Conservation (phyloP, 768 basidiomycete genomes). For the Daedaleopsis sinensis region DNA sequence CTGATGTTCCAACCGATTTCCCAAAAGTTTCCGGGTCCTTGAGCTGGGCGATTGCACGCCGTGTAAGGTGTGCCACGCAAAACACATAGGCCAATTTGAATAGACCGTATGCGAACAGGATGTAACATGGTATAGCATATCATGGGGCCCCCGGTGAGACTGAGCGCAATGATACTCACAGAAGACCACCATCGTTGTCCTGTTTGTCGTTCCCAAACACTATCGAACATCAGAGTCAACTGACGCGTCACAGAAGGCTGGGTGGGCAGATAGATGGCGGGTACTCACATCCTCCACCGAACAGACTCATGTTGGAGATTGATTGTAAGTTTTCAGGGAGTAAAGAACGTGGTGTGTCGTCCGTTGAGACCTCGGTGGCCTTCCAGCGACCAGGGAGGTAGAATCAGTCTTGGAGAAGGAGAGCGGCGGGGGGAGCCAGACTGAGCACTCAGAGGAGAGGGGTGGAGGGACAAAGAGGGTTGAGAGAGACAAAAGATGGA, state of each 20-base stretch:
- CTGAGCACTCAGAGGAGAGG: conserved; percentile 1
- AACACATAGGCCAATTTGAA: too few species aligned
- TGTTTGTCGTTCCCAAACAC: neutral
- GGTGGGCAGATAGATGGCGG: neutral
- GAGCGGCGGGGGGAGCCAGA: conserved; percentile 6
- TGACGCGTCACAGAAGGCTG: neutral
- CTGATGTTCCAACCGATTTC: too few species aligned
- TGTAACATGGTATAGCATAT: too few species aligned
- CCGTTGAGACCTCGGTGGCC: conserved; percentile 17
- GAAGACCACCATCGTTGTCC: neutral
- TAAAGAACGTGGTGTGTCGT: conserved; percentile 18
- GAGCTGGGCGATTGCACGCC: too few species aligned
- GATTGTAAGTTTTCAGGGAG: neutral
- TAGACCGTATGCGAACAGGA: too few species aligned
- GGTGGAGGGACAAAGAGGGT: conserved; percentile 8
- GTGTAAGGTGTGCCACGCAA: too few species aligned
- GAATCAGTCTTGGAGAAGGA: conserved; percentile 9
- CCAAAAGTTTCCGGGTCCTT: too few species aligned
- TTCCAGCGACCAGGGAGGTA: conserved; percentile 24
- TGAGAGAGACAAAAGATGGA: conserved; percentile 1
- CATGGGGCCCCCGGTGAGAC: too few species aligned
- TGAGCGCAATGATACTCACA: neutral
- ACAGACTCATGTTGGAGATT: neutral
- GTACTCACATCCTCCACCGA: neutral
- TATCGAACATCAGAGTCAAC: neutral